These are phyloP conservation scores for Alternaria postmessia DNA, from an alignment of 2,329 filamentous ascomycete genomes.

Conservation along the genomic window DNA sequence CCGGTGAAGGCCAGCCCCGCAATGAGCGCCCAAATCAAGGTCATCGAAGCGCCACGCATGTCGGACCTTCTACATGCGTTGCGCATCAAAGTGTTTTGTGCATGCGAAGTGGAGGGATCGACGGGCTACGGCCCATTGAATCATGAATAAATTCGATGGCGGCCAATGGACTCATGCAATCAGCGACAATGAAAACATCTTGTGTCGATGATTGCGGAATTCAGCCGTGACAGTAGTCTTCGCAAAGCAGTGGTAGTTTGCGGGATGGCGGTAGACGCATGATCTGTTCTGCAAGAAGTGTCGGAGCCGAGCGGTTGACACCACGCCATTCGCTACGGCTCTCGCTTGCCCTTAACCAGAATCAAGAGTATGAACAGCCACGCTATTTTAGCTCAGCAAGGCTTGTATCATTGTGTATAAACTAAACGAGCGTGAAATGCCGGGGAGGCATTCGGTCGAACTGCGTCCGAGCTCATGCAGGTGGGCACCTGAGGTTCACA, in stretches of 20 bases:
- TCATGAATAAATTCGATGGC: background rate
- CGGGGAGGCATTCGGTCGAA: background rate
- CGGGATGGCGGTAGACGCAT: background rate
- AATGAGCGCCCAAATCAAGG: conserved; percentile 8
- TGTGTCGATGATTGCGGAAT: background rate
- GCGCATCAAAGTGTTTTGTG: background rate
- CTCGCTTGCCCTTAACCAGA: conserved; percentile 3
- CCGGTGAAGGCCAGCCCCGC: conserved; percentile 16
- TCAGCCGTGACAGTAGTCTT: no score
- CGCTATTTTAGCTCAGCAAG: background rate
- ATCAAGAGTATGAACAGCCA: background rate
- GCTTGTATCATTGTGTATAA: background rate
- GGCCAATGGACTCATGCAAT: background rate
- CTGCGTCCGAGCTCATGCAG: background rate
- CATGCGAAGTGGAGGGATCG: background rate
- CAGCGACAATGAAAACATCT: background rate
- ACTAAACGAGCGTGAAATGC: background rate
- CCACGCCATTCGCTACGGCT: background rate
- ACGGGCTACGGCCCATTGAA: background rate
- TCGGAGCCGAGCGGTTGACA: conserved; percentile 3
- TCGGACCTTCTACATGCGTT: conserved; percentile 3
- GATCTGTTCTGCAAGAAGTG: background rate
- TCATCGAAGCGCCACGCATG: conserved; percentile 6
- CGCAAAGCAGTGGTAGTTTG: no score
- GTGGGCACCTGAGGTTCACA: background rate